Evolutionary conservation across 305 asterid genomes (phyloP).

Genomic region (Plantago lanceolata): DNA sequence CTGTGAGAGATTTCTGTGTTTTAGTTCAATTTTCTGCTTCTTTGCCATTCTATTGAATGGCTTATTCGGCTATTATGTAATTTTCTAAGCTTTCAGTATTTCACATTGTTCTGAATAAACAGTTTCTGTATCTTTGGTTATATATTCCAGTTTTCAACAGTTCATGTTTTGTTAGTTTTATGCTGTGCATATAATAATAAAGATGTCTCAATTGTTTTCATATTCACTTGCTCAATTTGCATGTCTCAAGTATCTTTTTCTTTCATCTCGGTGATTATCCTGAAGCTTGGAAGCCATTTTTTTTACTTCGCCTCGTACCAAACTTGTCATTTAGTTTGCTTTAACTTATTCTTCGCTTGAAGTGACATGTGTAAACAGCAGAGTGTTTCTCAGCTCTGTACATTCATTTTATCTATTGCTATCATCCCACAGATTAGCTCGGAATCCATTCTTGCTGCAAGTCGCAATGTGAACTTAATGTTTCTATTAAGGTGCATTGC

Average conservation of each 20-base stretch:
- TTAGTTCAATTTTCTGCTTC: background rate
- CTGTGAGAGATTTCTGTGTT: background rate
- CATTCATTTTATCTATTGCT: too few species aligned
- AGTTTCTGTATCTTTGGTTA: background rate
- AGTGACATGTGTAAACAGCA: too few species aligned
- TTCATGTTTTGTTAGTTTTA: background rate
- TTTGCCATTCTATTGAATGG: constrained; percentile 9
- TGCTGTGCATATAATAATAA: background rate
- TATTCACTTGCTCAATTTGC: background rate
- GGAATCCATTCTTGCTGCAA: constrained; percentile 76
- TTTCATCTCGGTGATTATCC: too few species aligned
- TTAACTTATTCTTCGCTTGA: too few species aligned
- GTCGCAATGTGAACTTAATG: constrained; percentile 64
- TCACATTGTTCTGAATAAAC: background rate
- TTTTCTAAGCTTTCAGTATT: background rate
- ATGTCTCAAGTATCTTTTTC: too few species aligned
- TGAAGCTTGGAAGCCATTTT: too few species aligned
- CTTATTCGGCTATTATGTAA: background rate
- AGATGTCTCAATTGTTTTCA: background rate
- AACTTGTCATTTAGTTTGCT: too few species aligned
- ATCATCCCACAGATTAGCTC: too few species aligned
- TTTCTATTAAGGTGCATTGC: constrained; percentile 54
- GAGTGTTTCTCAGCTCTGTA: too few species aligned
- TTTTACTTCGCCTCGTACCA: too few species aligned
- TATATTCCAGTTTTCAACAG: background rate